Evolutionary conservation across 257 asterid genomes (phyloP).

Genomic region (Ballota nigra): DNA sequence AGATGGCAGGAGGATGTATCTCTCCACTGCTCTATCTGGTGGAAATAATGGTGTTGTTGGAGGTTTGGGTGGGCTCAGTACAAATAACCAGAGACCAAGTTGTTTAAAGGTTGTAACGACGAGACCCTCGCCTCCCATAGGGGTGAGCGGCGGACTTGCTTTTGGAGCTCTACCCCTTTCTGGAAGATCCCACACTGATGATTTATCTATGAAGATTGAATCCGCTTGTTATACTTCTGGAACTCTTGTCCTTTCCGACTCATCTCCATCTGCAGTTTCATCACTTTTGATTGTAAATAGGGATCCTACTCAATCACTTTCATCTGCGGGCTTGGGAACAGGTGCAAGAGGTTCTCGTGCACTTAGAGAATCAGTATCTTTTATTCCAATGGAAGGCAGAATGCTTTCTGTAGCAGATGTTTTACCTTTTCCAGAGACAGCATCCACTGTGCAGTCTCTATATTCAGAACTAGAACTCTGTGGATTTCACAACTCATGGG

Average conservation of each 20-base stretch:
- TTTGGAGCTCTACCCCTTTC: slow-evolving; percentile 79
- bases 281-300: slow-evolving; percentile 80
- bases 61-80: slow-evolving; percentile 55
- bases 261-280: slow-evolving; percentile 79
- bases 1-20: slow-evolving; percentile 98
- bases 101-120: slow-evolving; percentile 94
- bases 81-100: slow-evolving; percentile 60
- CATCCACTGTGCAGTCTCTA: slow-evolving; percentile 71
- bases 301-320: slow-evolving; percentile 74
- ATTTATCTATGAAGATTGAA: slow-evolving; percentile 81
- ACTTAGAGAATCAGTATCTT: slow-evolving; percentile 76
- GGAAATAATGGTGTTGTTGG: slow-evolving; percentile 70
- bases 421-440: slow-evolving; percentile 77
- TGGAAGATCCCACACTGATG: slow-evolving; percentile 87
- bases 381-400: slow-evolving; percentile 89
- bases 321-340: slow-evolving; percentile 60
- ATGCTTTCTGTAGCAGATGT: slow-evolving; percentile 92
- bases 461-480: slow-evolving; percentile 71
- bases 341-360: slow-evolving; percentile 83
- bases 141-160: slow-evolving; percentile 76
- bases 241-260: slow-evolving; percentile 81
- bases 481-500: slow-evolving; percentile 64
- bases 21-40: slow-evolving; percentile 79
- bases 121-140: slow-evolving; percentile 94
- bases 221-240: slow-evolving; percentile 85